Evolutionary conservation across 441 rosid genomes (phyloP), one percentile per base, ranked within the genome.

Genomic region (Erodium moschatum): DNA sequence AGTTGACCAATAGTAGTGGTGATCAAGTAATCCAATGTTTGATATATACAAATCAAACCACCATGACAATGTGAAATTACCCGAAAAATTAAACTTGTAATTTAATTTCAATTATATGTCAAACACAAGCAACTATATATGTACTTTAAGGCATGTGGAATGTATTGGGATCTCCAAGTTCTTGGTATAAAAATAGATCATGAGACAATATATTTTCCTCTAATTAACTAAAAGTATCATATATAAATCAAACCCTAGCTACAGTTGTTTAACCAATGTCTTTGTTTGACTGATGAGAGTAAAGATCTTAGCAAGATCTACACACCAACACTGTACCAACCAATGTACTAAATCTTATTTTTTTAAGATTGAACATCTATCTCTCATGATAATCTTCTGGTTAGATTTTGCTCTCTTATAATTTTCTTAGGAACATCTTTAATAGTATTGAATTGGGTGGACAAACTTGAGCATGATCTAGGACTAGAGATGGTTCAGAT

Each of bases 311-410:
- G 6, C 19, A 66, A 60, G 61, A 68, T 77, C 40, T 35, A 35
- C 73, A 42, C 58, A 8, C 31, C 70, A 7, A 33, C 65, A 58
- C 74, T 48, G 13, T 35, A 21, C 66, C 29, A 62, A 69, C 71
- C 44, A 68, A 18, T 35, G 40, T 66, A 16, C 68, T 46, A 61
- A 68, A 72, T 74, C 64, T 73, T 21, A 5, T 38, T 35, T 31
- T 3, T 0, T 0, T 69, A 50, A 9, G 27, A 50, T 50, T 4
- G 4, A 29, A 50, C 15, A 18, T n/a, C 15, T 69, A 3, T 8
- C 24, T 6, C 21, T 29, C 31, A 29, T 29, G 31, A 40, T 42
- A 65, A n/a, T 13, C 35, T 64, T 42, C 31, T 3, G 29, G 1
- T 68, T 68, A 3, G 52, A 38, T 33, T 65, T 65, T 48, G 50